Evolutionary conservation across 805 yeast genomes (phyloP).

Genomic region (Ogataea pignaliae): DNA sequence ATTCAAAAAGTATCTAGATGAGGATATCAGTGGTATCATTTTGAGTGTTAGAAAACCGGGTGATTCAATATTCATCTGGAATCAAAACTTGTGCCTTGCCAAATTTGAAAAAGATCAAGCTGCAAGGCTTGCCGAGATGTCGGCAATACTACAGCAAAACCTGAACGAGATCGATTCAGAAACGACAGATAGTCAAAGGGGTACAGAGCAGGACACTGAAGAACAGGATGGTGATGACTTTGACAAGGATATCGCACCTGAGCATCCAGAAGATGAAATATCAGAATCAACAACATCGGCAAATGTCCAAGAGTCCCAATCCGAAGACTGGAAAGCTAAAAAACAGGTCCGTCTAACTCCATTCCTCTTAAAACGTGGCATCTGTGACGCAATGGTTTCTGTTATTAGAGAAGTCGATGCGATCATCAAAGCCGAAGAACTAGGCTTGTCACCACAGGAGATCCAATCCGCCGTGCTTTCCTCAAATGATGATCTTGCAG

Average conservation of each 20-base stretch:
- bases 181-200: slow-evolving; percentile 3
- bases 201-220: slow-evolving; percentile 16
- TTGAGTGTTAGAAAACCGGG: slow-evolving; percentile 57
- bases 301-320: not conserved
- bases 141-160: not conserved
- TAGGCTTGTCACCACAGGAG: slow-evolving; percentile 14
- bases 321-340: slow-evolving; percentile 7
- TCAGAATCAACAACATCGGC: too few species aligned
- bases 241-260: slow-evolving; percentile 10
- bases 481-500: slow-evolving; percentile 33
- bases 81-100: slow-evolving; percentile 40
- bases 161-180: not conserved
- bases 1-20: slow-evolving; percentile 35
- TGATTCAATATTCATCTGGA: slow-evolving; percentile 60
- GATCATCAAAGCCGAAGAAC: slow-evolving; percentile 29
- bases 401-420: slow-evolving; percentile 45
- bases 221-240: slow-evolving; percentile 14
- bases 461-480: slow-evolving; percentile 22
- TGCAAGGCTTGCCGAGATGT: slow-evolving; percentile 6
- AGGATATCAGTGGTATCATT: slow-evolving; percentile 57
- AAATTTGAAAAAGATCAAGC: slow-evolving; percentile 17
- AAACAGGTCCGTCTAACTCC: slow-evolving; percentile 31
- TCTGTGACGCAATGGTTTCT: slow-evolving; percentile 43
- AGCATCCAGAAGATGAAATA: not conserved
- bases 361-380: slow-evolving; percentile 39